These are phyloP conservation scores for Lepidium didymum DNA, from an alignment of 345 rosid genomes.

Conservation along the genomic window DNA sequence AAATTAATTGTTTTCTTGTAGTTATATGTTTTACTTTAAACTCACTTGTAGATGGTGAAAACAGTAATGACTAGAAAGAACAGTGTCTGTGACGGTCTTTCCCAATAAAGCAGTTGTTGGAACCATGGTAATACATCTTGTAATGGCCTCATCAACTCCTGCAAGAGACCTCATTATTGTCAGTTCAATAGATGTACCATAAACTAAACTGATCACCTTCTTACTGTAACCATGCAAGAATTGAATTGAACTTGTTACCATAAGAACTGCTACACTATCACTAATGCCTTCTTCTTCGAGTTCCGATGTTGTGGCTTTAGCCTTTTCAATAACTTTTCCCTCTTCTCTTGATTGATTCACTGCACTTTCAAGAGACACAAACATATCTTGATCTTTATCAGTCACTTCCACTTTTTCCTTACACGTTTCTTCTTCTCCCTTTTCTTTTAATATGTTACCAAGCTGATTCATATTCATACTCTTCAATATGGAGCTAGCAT, in stretches of 20 bases:
- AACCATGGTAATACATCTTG: constrained; percentile 35
- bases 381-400: constrained; percentile 14
- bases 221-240: neutral
- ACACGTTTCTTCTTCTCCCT: constrained; percentile 25
- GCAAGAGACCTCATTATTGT: neutral
- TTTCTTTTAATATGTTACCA: constrained; percentile 22
- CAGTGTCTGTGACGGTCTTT: constrained; percentile 46
- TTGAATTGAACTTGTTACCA: constrained; percentile 30
- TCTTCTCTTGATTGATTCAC: constrained; percentile 59
- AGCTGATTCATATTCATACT: constrained; percentile 41
- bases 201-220: neutral
- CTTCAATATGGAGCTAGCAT: constrained; percentile 69
- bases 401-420: constrained; percentile 16
- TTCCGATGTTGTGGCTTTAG: constrained; percentile 54
- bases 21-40: neutral
- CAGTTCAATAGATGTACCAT: neutral
- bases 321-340: constrained; percentile 44
- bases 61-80: constrained; percentile 20
- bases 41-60: constrained; percentile 54
- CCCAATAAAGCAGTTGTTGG: constrained; percentile 50
- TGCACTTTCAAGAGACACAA: constrained; percentile 45
- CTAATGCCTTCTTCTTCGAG: constrained; percentile 76
- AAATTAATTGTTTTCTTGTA: too few species aligned
- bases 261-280: constrained; percentile 50
- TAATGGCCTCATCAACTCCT: constrained; percentile 75